These are phyloP conservation scores for Acmispon strigosus DNA, from an alignment of 306 rosid genomes.

Conservation along the genomic window DNA sequence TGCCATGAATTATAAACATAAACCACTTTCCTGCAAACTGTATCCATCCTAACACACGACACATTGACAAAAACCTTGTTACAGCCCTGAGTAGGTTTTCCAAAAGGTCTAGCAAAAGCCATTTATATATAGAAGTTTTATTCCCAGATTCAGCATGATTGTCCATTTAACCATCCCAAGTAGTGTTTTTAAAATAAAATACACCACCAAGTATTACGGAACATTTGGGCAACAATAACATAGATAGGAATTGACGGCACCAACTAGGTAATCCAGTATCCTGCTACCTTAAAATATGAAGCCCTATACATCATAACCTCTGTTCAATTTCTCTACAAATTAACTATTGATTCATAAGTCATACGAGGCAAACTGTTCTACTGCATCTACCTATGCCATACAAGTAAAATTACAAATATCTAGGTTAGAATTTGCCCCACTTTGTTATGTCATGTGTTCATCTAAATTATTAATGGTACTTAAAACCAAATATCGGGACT, in stretches of 20 bases:
- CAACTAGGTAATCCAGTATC: not conserved
- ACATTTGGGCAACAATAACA: conserved; percentile 8
- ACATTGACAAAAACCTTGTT: conserved; percentile 1
- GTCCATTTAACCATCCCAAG: conserved; percentile 15
- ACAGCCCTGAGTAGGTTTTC: not conserved
- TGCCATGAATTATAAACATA: not conserved
- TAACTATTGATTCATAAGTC: not conserved
- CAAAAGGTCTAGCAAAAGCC: not conserved
- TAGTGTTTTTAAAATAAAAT: conserved; percentile 12
- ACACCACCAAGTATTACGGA: not conserved
- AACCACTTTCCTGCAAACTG: not conserved
- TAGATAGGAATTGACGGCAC: not conserved
- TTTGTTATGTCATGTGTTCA: not conserved
- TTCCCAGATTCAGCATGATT: not conserved
- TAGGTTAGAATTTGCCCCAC: not conserved
- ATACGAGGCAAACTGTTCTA: not conserved
- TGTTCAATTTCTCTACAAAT: not conserved
- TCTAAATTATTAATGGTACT: not conserved
- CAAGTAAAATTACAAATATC: not conserved
- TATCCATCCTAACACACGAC: not conserved
- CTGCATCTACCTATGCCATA: not conserved
- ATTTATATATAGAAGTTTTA: not conserved
- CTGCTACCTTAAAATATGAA: conserved; percentile 7
- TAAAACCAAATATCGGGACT: not conserved
- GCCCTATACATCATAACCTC: conserved; percentile 2